These are phyloP conservation scores for Ceratocystiopsis minuta DNA, from an alignment of 2,329 filamentous ascomycete species.

Conservation along the genomic window DNA sequence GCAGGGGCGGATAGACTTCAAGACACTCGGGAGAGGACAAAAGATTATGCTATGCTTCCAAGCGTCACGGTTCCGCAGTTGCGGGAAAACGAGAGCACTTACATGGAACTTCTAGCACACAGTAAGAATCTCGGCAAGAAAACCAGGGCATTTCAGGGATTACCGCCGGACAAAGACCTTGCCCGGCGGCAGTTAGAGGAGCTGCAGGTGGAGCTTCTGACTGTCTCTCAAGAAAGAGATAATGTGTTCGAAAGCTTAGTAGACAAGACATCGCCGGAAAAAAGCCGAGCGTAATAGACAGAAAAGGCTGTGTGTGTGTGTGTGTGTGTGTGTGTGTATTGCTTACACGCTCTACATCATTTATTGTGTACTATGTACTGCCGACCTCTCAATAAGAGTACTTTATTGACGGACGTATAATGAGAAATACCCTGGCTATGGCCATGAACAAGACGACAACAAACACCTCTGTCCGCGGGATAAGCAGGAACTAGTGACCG, in stretches of 20 bases:
- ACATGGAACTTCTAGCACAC: conserved; percentile 35
- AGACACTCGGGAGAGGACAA: conserved; percentile 39
- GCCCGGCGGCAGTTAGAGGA: conserved; percentile 54
- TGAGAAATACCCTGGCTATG: too few relatives aligned
- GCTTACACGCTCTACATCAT: too few relatives aligned
- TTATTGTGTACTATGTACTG: too few relatives aligned
- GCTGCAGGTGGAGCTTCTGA: conserved; percentile 44
- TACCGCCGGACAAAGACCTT: conserved; percentile 52
- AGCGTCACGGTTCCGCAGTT: conserved; percentile 41
- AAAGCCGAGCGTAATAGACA: conserved; percentile 10
- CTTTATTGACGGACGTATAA: too few relatives aligned
- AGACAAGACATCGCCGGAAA: conserved; percentile 38
- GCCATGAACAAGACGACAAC: too few relatives aligned
- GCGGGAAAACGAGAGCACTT: conserved; percentile 36
- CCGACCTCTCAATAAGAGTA: too few relatives aligned
- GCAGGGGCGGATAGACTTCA: conserved; percentile 45
- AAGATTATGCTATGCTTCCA: conserved; percentile 9
- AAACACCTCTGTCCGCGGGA: neutral
- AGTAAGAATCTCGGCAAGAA: conserved; percentile 44
- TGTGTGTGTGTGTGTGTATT: too few relatives aligned
- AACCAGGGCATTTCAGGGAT: conserved; percentile 47
- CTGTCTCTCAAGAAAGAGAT: conserved; percentile 47
- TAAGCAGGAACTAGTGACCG: conserved; percentile 15
- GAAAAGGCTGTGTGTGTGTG: too few relatives aligned
- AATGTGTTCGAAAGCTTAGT: conserved; percentile 57